phyloP scores from a whole-genome alignment of 1,284 basidiomycete species.

The Jaminaea rosea region DNA sequence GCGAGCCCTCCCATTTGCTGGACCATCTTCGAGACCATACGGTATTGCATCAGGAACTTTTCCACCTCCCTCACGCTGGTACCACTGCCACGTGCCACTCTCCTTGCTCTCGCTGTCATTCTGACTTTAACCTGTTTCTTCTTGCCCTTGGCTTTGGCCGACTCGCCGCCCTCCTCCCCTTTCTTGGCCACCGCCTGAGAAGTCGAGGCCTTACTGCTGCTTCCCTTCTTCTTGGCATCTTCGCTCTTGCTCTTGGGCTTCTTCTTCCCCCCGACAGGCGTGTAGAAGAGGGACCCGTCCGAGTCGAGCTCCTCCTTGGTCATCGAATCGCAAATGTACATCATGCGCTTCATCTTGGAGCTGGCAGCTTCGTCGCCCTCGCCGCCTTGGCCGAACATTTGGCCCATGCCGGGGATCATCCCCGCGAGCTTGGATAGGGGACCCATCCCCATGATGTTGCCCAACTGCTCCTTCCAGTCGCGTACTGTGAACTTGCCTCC shows the following conservation, averaged over 20 bases:
- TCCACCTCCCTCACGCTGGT: constrained; percentile 94
- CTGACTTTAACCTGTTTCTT: constrained; percentile 28
- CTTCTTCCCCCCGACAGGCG: constrained; percentile 17
- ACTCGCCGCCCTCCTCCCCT: constrained; percentile 5
- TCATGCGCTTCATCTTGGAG: constrained; percentile 82
- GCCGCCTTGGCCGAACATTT: constrained; percentile 57
- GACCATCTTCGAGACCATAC: constrained; percentile 53
- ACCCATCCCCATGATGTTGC: constrained; percentile 98
- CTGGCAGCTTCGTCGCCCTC: constrained; percentile 87
- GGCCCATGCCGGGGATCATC: constrained; percentile 94
- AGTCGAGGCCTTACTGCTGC: too few species aligned
- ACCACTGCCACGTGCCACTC: constrained; percentile 89
- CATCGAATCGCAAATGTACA: constrained; percentile 99
- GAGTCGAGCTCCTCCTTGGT: constrained; percentile 84
- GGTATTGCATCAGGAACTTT: constrained; percentile 85
- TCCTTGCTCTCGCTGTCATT: constrained; percentile 51
- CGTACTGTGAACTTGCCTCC: constrained; percentile 83
- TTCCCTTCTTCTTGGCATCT: constrained; percentile 10
- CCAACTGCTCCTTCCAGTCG: constrained; percentile 95
- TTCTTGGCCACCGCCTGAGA: constrained; percentile 14
- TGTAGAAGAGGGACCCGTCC: constrained; percentile 59
- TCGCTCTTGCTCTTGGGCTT: not conserved
- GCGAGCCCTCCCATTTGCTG: constrained; percentile 94
- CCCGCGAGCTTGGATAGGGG: constrained; percentile 95
- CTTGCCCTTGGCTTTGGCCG: constrained; percentile 8